Conservation (phyloP, 2,329 filamentous ascomycete species). For the Sporothrix euskadiensis region DNA sequence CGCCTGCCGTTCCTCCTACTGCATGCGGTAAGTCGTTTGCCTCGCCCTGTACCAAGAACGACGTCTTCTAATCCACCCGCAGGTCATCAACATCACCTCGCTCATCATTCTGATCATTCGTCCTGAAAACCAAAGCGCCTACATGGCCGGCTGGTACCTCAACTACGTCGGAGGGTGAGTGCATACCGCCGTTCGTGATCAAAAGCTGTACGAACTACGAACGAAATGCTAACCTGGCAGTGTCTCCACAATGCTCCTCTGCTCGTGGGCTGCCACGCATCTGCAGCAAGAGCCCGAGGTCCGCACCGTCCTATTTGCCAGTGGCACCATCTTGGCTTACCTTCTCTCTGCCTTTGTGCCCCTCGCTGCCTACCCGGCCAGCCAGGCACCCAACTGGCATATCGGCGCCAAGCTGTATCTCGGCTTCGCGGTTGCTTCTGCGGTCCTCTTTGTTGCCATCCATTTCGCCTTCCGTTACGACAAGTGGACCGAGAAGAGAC, state of each 20-base stretch:
- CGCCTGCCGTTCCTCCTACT: constrained; percentile 24
- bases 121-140: constrained; percentile 10
- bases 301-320: constrained; percentile 27
- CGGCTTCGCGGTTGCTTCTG: constrained; percentile 12
- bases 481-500: background rate
- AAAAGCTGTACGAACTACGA: too few relatives aligned
- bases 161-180: constrained; percentile 28
- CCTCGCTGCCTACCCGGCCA: constrained; percentile 22
- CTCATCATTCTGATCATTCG: constrained; percentile 24
- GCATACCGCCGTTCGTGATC: too few relatives aligned
- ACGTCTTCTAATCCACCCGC: background rate
- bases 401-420: constrained; percentile 28
- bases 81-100: constrained; percentile 24
- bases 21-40: constrained; percentile 17
- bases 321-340: constrained; percentile 26
- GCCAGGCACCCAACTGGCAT: constrained; percentile 25
- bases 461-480: constrained; percentile 22
- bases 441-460: constrained; percentile 18
- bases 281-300: constrained; percentile 24
- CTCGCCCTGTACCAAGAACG: background rate
- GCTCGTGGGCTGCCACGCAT: constrained; percentile 23
- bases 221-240: background rate
- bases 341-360: constrained; percentile 24
- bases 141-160: constrained; percentile 29
- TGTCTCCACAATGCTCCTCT: constrained; percentile 26